Percentiles rank a stretch among this genome's conserved stretches.
Evolutionary conservation across 768 basidiomycete genomes (phyloP).

Genomic region (Ephemerocybe angulata): DNA sequence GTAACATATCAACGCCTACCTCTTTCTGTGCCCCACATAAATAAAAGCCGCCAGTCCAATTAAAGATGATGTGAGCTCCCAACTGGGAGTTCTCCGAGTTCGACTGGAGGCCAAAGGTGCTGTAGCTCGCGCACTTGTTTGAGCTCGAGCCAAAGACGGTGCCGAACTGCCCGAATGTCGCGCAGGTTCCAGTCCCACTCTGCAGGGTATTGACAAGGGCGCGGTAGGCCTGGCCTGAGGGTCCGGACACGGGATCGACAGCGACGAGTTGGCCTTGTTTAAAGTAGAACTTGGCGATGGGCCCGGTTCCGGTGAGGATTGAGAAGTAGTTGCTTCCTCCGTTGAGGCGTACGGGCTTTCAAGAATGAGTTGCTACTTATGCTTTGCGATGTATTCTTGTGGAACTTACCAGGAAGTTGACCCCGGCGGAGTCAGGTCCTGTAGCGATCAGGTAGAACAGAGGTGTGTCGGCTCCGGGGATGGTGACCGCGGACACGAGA

Average conservation of each 20-base stretch:
- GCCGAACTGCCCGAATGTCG: slow-evolving; percentile 24
- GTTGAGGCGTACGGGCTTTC: slow-evolving; percentile 26
- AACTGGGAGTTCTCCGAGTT: slow-evolving; percentile 29
- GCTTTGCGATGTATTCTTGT: slow-evolving; percentile 21
- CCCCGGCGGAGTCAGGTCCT: slow-evolving; percentile 9
- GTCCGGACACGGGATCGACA: slow-evolving; percentile 12
- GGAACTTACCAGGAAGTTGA: slow-evolving; percentile 3
- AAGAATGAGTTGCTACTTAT: neutral
- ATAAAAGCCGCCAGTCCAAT: slow-evolving; percentile 28
- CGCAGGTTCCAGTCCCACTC: slow-evolving; percentile 13
- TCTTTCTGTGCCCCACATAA: slow-evolving; percentile 25
- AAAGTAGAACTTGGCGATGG: slow-evolving; percentile 32
- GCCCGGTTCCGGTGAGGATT: slow-evolving; percentile 15
- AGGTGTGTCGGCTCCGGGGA: slow-evolving; percentile 29
- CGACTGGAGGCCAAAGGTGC: slow-evolving; percentile 25
- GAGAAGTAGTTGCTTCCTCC: slow-evolving; percentile 19
- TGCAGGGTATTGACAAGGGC: slow-evolving; percentile 3
- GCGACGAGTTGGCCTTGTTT: slow-evolving; percentile 22
- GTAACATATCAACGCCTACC: slow-evolving; percentile 17
- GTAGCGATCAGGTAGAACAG: slow-evolving; percentile 31
- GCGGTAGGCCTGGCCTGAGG: neutral
- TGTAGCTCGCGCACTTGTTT: slow-evolving; percentile 31
- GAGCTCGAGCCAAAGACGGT: slow-evolving; percentile 24
- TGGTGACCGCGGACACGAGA: neutral
- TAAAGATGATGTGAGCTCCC: slow-evolving; percentile 25